Evolutionary conservation across 768 basidiomycete genomes (phyloP).

Genomic region (Boletus rubroflammeus): DNA sequence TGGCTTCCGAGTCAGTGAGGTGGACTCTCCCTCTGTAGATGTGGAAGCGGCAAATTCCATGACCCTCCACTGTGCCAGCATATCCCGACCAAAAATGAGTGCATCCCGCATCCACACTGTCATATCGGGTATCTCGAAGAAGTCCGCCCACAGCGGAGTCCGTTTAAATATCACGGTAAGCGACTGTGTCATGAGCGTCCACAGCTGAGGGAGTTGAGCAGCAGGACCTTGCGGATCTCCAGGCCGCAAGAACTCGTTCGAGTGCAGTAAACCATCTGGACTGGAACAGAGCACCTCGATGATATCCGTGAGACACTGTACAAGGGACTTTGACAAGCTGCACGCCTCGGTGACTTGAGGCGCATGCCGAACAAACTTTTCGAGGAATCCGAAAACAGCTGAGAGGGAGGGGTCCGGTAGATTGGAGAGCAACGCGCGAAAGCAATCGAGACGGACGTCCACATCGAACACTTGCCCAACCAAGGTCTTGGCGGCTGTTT

Average conservation of each 20-base stretch:
- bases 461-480: constrained; percentile 84
- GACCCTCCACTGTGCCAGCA: constrained; percentile 75
- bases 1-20: constrained; percentile 28
- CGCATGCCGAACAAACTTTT: constrained; percentile 61
- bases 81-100: constrained; percentile 84
- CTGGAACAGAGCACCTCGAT: constrained; percentile 81
- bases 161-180: constrained; percentile 82
- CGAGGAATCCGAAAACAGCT: constrained; percentile 68
- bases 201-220: constrained; percentile 62
- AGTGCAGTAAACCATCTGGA: constrained; percentile 67
- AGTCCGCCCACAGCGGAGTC: constrained; percentile 79
- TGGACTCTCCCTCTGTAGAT: constrained; percentile 19
- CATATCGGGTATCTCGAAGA: constrained; percentile 82
- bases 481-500: constrained; percentile 72
- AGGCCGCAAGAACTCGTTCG: constrained; percentile 46
- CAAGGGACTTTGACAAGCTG: constrained; percentile 82
- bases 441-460: constrained; percentile 85
- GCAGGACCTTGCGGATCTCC: constrained; percentile 44
- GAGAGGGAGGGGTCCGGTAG: constrained; percentile 62
- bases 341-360: constrained; percentile 77
- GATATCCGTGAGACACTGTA: constrained; percentile 89
- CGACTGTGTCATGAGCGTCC: constrained; percentile 77
- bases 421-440: constrained; percentile 71
- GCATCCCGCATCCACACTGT: constrained; percentile 98
- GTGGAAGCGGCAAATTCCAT: constrained; percentile 60